phyloP scores from a whole-genome alignment of 805 yeast genomes.

The Ogataea nonfermentans region DNA sequence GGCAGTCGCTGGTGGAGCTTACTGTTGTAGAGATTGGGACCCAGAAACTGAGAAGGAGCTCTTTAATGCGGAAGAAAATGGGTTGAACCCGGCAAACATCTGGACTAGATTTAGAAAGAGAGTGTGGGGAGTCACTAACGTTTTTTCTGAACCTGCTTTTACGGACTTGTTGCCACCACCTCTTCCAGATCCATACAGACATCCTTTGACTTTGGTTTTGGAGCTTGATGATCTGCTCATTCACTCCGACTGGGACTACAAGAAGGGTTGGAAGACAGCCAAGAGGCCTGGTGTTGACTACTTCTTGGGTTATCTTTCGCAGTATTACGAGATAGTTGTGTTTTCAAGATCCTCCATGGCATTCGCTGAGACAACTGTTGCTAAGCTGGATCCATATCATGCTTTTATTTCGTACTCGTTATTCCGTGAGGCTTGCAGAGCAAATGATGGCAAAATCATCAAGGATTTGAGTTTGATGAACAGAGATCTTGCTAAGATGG shows the following conservation, averaged over 20 bases:
- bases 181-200: constrained; percentile 87
- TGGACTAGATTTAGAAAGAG: constrained; percentile 71
- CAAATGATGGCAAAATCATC: constrained; percentile 82
- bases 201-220: constrained; percentile 87
- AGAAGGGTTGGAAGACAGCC: constrained; percentile 97
- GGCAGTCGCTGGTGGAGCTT: constrained; percentile 52
- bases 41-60: constrained; percentile 59
- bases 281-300: constrained; percentile 98
- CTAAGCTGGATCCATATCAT: constrained; percentile 89
- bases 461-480: constrained; percentile 89
- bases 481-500: constrained; percentile 81
- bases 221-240: constrained; percentile 87
- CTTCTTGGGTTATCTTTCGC: constrained; percentile 90
- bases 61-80: constrained; percentile 52
- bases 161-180: constrained; percentile 90
- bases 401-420: constrained; percentile 85
- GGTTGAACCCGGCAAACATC: constrained; percentile 63
- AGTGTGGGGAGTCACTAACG: constrained; percentile 69
- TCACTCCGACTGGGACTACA: constrained; percentile 89
- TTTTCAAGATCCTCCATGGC: constrained; percentile 84
- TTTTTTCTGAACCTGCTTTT: constrained; percentile 90
- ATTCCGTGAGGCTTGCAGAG: constrained; percentile 87
- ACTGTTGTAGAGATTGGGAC: constrained; percentile 84
- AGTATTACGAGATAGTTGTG: constrained; percentile 92
- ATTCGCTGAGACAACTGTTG: constrained; percentile 79